A percentile compares a stretch with the other conserved stretches of the same genome.
phyloP scores from a whole-genome alignment of 805 yeast species.

The Spencermartinsiella europaea region DNA sequence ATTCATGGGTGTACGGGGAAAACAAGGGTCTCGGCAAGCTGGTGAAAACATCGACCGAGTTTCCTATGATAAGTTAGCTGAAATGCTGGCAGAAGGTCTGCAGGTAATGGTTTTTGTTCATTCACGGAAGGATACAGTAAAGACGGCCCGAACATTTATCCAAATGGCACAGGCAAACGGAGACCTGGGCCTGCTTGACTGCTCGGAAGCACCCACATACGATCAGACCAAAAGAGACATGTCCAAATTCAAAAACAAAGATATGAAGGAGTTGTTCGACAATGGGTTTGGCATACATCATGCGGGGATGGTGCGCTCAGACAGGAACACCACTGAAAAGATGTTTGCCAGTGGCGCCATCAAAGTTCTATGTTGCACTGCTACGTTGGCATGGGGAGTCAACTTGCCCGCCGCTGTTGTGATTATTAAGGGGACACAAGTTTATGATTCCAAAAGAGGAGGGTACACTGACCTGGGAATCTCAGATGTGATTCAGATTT shows the following conservation, averaged over 20 bases:
- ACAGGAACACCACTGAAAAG: conserved; percentile 82
- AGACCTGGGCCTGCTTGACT: conserved; percentile 53
- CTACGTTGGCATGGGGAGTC: conserved; percentile 99
- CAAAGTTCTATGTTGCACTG: conserved; percentile 89
- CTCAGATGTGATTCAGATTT: conserved; percentile 94
- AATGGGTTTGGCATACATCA: conserved; percentile 92
- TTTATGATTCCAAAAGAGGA: conserved; percentile 90
- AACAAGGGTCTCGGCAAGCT: conserved; percentile 66
- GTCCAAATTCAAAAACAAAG: conserved; percentile 63
- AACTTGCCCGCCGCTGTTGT: conserved; percentile 98
- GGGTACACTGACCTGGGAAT: conserved; percentile 92
- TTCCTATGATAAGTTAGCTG: conserved; percentile 69
- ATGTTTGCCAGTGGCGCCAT: conserved; percentile 83
- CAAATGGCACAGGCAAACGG: conserved; percentile 58
- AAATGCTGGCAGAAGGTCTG: conserved; percentile 60
- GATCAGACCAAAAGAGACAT: conserved; percentile 54
- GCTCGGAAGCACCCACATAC: conserved; percentile 35
- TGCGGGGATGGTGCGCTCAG: conserved; percentile 93
- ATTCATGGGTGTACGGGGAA: conserved; percentile 79
- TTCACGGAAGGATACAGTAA: conserved; percentile 87
- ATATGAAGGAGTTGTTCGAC: conserved; percentile 71
- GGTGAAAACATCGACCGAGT: conserved; percentile 70
- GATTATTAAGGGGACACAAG: conserved; percentile 92
- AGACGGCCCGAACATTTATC: conserved; percentile 70
- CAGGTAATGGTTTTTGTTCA: conserved; percentile 98